These are phyloP conservation scores for Isoetes taiwanensis DNA, from an alignment of 75 land plant species.

Conservation along the genomic window DNA sequence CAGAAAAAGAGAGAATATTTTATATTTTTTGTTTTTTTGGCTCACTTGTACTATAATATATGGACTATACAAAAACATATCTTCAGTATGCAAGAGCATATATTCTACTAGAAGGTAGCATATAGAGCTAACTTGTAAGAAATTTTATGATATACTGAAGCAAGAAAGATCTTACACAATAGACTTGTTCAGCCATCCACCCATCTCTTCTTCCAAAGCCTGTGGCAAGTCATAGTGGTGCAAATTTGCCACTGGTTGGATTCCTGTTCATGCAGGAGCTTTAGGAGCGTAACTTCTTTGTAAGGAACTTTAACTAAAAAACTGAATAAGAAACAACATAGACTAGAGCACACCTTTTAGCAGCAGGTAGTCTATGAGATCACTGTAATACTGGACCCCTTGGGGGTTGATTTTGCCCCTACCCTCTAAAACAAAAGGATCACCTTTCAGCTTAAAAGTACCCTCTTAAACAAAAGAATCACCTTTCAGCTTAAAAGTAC, in stretches of 20 bases:
- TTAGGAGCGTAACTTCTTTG: neutral
- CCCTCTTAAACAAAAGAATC: too few relatives aligned
- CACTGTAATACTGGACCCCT: neutral
- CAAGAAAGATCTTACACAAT: too few relatives aligned
- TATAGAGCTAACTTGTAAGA: too few relatives aligned
- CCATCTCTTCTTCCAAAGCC: neutral
- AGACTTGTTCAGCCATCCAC: constrained; percentile 1
- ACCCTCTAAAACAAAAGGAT: constrained; percentile 2
- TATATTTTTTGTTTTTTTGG: too few relatives aligned
- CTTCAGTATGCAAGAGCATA: too few relatives aligned
- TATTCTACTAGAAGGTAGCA: too few relatives aligned
- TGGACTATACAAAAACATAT: too few relatives aligned
- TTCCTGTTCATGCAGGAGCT: neutral
- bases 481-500: too few relatives aligned
- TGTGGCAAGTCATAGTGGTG: constrained; percentile 6
- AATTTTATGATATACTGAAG: too few relatives aligned
- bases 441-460: too few relatives aligned
- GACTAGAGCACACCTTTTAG: neutral
- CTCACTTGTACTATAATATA: too few relatives aligned
- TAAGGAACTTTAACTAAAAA: neutral
- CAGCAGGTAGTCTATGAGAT: neutral
- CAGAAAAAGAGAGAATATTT: too few relatives aligned
- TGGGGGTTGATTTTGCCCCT: neutral
- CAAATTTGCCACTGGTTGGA: neutral
- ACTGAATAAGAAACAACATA: neutral